These are phyloP conservation scores for Niveomyces coronatus DNA, from an alignment of 2,329 filamentous ascomycete genomes.

Conservation along the genomic window DNA sequence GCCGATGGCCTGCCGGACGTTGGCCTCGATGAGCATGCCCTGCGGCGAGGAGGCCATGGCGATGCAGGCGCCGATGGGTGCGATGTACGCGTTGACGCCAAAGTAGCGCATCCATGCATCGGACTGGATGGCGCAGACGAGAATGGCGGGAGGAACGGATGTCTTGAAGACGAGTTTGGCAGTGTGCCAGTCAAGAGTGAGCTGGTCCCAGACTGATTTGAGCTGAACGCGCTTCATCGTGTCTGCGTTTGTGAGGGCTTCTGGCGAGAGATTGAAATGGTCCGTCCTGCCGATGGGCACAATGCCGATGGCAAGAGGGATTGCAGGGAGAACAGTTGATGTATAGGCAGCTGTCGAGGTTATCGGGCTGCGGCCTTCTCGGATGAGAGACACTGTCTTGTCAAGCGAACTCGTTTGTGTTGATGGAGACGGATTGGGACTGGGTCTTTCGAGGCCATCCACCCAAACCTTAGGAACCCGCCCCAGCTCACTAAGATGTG, in stretches of 20 bases:
- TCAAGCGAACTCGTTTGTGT: no score
- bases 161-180: constrained; percentile 4
- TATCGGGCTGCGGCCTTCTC: no score
- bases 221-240: constrained; percentile 20
- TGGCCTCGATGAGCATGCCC: constrained; percentile 7
- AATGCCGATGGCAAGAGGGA: no score
- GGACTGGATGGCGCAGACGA: constrained; percentile 9
- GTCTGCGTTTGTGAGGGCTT: background rate
- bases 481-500: no score
- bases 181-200: constrained; percentile 3
- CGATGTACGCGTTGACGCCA: constrained; percentile 7
- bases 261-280: no score
- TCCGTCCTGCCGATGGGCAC: no score
- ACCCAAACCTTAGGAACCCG: no score
- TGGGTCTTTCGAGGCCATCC: no score
- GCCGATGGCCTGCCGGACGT: constrained; percentile 1
- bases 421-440: no score
- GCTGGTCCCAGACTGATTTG: constrained; percentile 1
- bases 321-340: no score
- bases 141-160: constrained; percentile 4
- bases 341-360: no score
- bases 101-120: constrained; percentile 6
- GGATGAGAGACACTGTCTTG: no score
- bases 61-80: constrained; percentile 5
- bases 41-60: constrained; percentile 4